A percentile compares a stretch with the other conserved stretches of the same genome.
phyloP scores from a whole-genome alignment of 495 filamentous ascomycete species.

The Penicillium atrosanguineum region DNA sequence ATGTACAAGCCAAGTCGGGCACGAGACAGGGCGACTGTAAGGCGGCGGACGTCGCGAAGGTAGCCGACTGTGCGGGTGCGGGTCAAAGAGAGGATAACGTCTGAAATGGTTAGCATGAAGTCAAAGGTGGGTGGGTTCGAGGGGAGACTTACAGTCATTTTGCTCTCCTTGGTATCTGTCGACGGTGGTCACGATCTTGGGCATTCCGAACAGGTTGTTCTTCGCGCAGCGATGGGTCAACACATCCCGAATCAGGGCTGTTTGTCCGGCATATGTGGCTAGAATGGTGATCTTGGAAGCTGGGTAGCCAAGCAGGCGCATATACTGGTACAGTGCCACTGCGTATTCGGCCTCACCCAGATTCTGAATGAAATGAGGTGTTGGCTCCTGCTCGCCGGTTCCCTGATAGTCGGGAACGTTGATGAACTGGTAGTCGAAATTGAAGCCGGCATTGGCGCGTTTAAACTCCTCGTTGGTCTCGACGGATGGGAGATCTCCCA shows the following conservation, averaged over 20 bases:
- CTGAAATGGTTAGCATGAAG: slow-evolving; percentile 43
- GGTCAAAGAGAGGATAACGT: slow-evolving; percentile 88
- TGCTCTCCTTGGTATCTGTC: slow-evolving; percentile 99
- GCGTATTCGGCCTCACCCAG: slow-evolving; percentile 96
- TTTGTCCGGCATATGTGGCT: slow-evolving; percentile 92
- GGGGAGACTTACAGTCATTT: slow-evolving; percentile 80
- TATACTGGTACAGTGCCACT: slow-evolving; percentile 94
- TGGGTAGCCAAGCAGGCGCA: slow-evolving; percentile 97
- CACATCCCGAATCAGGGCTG: slow-evolving; percentile 86
- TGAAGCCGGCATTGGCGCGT: slow-evolving; percentile 86
- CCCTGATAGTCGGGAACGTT: slow-evolving; percentile 94
- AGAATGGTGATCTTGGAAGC: slow-evolving; percentile 86
- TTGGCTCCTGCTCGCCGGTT: slow-evolving; percentile 81
- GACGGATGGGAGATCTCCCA: slow-evolving; percentile 77
- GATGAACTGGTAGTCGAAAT: slow-evolving; percentile 95
- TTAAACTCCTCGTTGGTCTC: slow-evolving; percentile 67
- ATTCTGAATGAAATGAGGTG: slow-evolving; percentile 97
- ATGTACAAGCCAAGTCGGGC: slow-evolving; percentile 91
- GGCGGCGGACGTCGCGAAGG: slow-evolving; percentile 85
- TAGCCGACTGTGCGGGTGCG: slow-evolving; percentile 90
- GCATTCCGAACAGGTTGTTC: slow-evolving; percentile 84
- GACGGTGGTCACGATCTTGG: slow-evolving; percentile 87
- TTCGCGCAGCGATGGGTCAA: slow-evolving; percentile 79
- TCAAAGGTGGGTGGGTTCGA: not conserved
- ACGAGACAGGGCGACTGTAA: slow-evolving; percentile 95